These are phyloP conservation scores for Aspergillus bridgeri DNA, from an alignment of 495 filamentous ascomycete genomes.

Conservation along the genomic window DNA sequence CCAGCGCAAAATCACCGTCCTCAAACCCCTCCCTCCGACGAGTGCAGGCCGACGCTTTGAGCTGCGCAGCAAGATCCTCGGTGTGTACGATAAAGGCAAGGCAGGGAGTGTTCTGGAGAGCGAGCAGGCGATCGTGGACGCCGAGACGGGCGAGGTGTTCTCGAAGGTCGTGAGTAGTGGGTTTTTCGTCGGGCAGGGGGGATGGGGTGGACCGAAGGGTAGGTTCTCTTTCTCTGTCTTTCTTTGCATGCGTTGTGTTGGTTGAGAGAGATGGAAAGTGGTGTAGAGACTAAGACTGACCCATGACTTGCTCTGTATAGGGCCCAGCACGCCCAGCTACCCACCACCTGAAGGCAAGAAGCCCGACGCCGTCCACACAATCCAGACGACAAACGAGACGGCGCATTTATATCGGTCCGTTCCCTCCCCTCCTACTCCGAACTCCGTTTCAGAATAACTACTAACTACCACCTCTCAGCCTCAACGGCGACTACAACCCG, in stretches of 20 bases:
- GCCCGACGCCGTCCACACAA: conserved; percentile 69
- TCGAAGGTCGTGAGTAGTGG: conserved; percentile 61
- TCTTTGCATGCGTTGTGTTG: neutral
- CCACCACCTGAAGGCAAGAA: conserved; percentile 66
- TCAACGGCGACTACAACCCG: conserved; percentile 92
- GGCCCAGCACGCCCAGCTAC: conserved; percentile 69
- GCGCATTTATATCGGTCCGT: conserved; percentile 66
- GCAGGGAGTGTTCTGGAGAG: conserved; percentile 78
- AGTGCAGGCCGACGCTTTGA: conserved; percentile 73
- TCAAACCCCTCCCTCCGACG: conserved; percentile 72
- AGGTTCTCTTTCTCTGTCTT: neutral
- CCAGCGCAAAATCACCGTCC: conserved; percentile 73
- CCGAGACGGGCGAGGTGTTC: conserved; percentile 66
- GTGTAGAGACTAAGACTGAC: no score
- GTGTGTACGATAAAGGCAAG: conserved; percentile 90
- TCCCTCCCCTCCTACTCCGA: neutral
- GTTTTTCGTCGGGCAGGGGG: conserved; percentile 81
- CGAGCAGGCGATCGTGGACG: conserved; percentile 73
- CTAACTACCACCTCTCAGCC: conserved; percentile 28
- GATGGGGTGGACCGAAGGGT: conserved; percentile 91
- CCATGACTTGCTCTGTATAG: no score
- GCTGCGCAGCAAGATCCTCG: conserved; percentile 73
- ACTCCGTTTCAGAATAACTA: neutral
- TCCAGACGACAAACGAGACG: conserved; percentile 65
- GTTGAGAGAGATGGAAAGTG: neutral